Percentiles rank a stretch among this genome's conserved stretches.
Evolutionary conservation across 805 yeast genomes (phyloP).

Genomic region (Ogataea naganishii): DNA sequence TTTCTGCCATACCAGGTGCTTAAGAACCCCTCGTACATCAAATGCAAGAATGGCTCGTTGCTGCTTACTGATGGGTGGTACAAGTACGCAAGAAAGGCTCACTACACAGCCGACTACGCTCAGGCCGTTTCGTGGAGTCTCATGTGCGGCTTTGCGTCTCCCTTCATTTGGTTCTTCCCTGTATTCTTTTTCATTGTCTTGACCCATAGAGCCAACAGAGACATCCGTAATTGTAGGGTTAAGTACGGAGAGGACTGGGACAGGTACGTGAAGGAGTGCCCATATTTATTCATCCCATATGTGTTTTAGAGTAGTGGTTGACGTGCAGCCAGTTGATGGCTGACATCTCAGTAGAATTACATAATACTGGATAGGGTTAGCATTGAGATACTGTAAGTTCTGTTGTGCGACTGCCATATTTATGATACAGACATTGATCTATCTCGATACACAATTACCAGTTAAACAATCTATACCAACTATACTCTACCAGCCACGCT

Average conservation of each 20-base stretch:
- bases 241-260: constrained; percentile 97
- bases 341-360: neutral
- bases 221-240: constrained; percentile 69
- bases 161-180: constrained; percentile 96
- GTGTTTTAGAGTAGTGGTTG: constrained; percentile 49
- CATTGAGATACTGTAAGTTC: neutral
- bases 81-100: constrained; percentile 85
- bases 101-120: constrained; percentile 89
- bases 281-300: constrained; percentile 86
- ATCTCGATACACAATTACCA: neutral
- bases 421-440: neutral
- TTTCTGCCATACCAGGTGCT: constrained; percentile 79
- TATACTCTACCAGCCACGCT: too few species aligned
- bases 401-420: neutral
- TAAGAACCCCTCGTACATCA: constrained; percentile 76
- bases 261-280: constrained; percentile 76
- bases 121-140: constrained; percentile 91
- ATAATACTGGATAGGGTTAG: neutral
- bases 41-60: constrained; percentile 76
- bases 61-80: constrained; percentile 93
- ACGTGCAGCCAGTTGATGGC: too few species aligned
- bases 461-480: too few species aligned
- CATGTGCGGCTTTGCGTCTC: constrained; percentile 78
- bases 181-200: constrained; percentile 80
- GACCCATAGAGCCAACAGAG: constrained; percentile 84